Evolutionary conservation across 352 stramenopile genomes (phyloP).

Genomic region (Globisporangium carolinianum): DNA sequence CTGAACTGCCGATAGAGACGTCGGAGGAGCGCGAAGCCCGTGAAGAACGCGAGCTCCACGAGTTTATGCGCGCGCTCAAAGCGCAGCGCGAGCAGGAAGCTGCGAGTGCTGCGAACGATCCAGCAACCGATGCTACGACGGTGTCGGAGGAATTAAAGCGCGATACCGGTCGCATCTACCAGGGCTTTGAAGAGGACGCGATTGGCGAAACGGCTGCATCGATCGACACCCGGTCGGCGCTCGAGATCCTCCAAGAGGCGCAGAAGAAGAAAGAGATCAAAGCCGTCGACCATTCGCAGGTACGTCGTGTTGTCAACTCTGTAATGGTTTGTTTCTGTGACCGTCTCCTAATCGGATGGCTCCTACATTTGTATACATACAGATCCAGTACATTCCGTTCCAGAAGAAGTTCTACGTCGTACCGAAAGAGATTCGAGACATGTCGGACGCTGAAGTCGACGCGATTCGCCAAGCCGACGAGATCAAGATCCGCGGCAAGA

Average conservation of each 20-base stretch:
- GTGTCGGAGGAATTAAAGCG: neutral
- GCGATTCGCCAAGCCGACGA: slow-evolving; percentile 83
- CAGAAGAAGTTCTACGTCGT: slow-evolving; percentile 99
- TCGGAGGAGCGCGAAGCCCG: slow-evolving; percentile 58
- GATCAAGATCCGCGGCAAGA: slow-evolving; percentile 97
- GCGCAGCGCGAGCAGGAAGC: slow-evolving; percentile 61
- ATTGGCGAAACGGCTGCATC: slow-evolving; percentile 74
- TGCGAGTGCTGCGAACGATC: neutral
- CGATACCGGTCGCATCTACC: slow-evolving; percentile 74
- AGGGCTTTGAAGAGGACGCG: slow-evolving; percentile 81
- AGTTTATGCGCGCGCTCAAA: slow-evolving; percentile 84
- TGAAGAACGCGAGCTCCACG: slow-evolving; percentile 73
- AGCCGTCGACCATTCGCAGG: slow-evolving; percentile 92
- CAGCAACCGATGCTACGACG: neutral
- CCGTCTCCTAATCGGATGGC: neutral
- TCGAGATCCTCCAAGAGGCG: slow-evolving; percentile 88
- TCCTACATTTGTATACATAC: neutral
- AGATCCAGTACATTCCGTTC: slow-evolving; percentile 95
- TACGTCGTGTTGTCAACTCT: slow-evolving; percentile 7
- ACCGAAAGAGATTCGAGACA: slow-evolving; percentile 88
- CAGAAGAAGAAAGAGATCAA: slow-evolving; percentile 94
- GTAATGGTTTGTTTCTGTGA: neutral
- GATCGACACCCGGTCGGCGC: slow-evolving; percentile 71
- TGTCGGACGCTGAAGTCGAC: slow-evolving; percentile 85
- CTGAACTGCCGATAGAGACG: slow-evolving; percentile 37